These are phyloP conservation scores for Populus tremula DNA, from an alignment of 345 rosid species.

Conservation along the genomic window DNA sequence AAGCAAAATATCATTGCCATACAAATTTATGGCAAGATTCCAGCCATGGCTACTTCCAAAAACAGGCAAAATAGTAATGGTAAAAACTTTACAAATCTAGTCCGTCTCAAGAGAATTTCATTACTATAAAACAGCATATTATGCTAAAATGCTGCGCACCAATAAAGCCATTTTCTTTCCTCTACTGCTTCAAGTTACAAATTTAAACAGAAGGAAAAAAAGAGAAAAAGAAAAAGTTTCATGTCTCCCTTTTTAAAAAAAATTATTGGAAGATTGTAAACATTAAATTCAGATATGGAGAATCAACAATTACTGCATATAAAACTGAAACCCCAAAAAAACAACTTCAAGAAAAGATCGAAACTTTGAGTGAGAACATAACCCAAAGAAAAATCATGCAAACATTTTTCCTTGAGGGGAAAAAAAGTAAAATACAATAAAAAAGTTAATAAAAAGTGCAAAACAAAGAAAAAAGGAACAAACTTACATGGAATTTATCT, in stretches of 20 bases:
- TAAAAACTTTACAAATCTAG: not conserved
- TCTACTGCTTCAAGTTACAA: not conserved
- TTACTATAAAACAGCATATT: not conserved
- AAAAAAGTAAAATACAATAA: not conserved
- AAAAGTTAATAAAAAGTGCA: not conserved
- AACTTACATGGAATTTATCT: constrained; percentile 63
- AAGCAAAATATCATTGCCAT: constrained; percentile 9
- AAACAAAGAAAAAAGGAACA: not conserved
- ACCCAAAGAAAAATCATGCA: not conserved
- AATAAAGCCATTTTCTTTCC: not conserved
- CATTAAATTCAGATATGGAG: not conserved
- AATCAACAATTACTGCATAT: not conserved
- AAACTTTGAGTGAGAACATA: constrained; percentile 4
- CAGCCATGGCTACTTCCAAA: constrained; percentile 4
- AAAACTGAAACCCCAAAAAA: not conserved
- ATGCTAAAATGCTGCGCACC: constrained; percentile 4
- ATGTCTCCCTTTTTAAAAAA: not conserved
- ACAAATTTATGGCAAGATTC: not conserved
- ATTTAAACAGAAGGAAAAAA: not conserved
- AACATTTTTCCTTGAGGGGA: not conserved
- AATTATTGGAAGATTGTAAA: not conserved
- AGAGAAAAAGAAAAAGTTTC: not conserved
- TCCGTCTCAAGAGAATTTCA: not conserved
- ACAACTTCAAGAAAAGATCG: constrained; percentile 2
- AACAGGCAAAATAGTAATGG: constrained; percentile 9